Evolutionary conservation across 164 flowering plant genomes (phyloP), one percentile per base, ranked within the genome.

Genomic region (Piper betle): DNA sequence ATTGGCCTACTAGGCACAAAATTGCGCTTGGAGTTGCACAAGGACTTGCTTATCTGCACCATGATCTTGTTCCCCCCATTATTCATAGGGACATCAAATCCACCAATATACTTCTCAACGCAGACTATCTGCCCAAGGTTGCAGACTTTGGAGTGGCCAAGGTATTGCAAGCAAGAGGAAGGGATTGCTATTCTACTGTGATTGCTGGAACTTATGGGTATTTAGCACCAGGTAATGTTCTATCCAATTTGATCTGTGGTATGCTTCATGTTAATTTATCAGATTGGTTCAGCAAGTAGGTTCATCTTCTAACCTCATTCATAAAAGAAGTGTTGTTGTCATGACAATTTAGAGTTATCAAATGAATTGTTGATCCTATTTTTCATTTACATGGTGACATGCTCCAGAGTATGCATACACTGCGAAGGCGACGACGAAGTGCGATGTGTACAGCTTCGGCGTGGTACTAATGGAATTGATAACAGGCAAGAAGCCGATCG

Each of bases 371-470:
- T 18, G 11, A 25, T 6, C 20, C 7, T 19, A 40, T 6, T 6
- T 33, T 37, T 11, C 5, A 8, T n/a, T 41, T 0, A 15, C 19
- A 4, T 4, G 17, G 1, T 16, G 6, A 0, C 37, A 3, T 58
- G 60, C 60, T 69, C 64, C 91, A 87, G 93, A 87, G 71, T 64
- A 67, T 61, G 80, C 75, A 57, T 80, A 72, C 67, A 66, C 74
- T 39, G 82, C 80, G 77, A 88, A 78, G 61, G 82, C 85, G 20
- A 85, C 87, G 1, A 84, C 83, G 42, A 69, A 82, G 62, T 82
- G 79, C 81, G 97, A 88, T 71, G 79, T 81, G 0, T 91, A 91
- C 79, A 78, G 87, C 78, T 87, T 82, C 65, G 97, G 97, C 16
- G 87, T 87, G 4, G 80, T 91, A 55, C 59, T 91, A 43, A 57